Percentiles rank a stretch among this genome's conserved stretches.
These are phyloP conservation scores for Rhododendron henanense DNA, from an alignment of 148 eudicot genomes.

Conservation along the genomic window DNA sequence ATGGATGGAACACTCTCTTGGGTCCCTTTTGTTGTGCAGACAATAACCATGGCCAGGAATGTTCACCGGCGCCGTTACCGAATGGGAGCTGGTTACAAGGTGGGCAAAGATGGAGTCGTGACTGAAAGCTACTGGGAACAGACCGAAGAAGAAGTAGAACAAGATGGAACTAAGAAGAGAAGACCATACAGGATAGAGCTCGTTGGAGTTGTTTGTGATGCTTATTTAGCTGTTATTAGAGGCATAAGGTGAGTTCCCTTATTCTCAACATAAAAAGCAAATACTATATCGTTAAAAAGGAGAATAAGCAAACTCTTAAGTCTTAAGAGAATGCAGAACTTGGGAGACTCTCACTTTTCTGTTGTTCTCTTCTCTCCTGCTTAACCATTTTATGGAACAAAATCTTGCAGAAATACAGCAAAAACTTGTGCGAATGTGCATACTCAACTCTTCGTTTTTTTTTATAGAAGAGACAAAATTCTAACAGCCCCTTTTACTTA, in stretches of 20 bases:
- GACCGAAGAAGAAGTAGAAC: conserved; percentile 65
- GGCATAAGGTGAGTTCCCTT: conserved; percentile 66
- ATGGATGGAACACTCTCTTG: conserved; percentile 99
- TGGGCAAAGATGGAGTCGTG: conserved; percentile 54
- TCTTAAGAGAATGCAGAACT: not conserved
- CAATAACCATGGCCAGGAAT: conserved; percentile 97
- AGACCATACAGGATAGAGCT: conserved; percentile 95
- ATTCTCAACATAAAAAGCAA: not conserved
- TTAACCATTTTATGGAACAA: not conserved
- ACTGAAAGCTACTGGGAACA: conserved; percentile 96
- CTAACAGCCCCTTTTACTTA: too few species aligned
- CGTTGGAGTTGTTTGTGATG: conserved; percentile 97
- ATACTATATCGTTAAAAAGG: not conserved
- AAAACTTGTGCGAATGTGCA: too few species aligned
- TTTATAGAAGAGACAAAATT: not conserved
- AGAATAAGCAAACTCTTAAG: not conserved
- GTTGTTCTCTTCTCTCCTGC: not conserved
- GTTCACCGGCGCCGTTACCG: conserved; percentile 91
- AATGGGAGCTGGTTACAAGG: conserved; percentile 95
- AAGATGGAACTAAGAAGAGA: conserved; percentile 52
- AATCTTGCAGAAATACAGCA: not conserved
- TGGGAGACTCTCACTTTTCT: not conserved
- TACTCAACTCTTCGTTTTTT: not conserved
- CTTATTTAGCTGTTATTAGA: conserved; percentile 91
- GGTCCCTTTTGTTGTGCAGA: conserved; percentile 96